These are phyloP conservation scores for Parastagonospora nodorum DNA, from an alignment of 2,329 filamentous ascomycete genomes.

Conservation along the genomic window DNA sequence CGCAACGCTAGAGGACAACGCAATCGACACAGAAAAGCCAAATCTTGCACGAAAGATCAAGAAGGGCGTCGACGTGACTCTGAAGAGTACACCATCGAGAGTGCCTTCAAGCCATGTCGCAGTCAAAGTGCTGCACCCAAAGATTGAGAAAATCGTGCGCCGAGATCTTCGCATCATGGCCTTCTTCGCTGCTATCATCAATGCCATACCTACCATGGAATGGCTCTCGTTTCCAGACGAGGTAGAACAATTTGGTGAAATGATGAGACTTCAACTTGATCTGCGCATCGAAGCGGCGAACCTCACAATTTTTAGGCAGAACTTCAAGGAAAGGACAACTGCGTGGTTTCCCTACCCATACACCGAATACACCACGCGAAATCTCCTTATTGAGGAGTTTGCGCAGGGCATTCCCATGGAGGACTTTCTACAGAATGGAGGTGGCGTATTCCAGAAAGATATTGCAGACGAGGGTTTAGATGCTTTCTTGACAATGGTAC, in stretches of 20 bases:
- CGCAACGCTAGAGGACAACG: slow-evolving; percentile 64
- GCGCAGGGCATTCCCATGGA: slow-evolving; percentile 91
- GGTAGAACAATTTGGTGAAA: slow-evolving; percentile 90
- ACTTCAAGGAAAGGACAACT: slow-evolving; percentile 86
- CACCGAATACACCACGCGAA: slow-evolving; percentile 86
- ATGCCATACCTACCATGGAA: slow-evolving; percentile 89
- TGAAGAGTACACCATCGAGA: slow-evolving; percentile 83
- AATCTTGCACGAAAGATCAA: slow-evolving; percentile 72
- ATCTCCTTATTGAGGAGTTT: slow-evolving; percentile 93
- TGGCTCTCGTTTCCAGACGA: slow-evolving; percentile 97
- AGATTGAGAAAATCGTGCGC: slow-evolving; percentile 86
- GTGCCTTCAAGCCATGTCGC: slow-evolving; percentile 93
- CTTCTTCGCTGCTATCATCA: slow-evolving; percentile 84
- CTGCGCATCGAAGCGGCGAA: slow-evolving; percentile 94
- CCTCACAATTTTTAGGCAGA: slow-evolving; percentile 81
- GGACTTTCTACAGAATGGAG: slow-evolving; percentile 88
- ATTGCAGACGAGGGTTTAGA: slow-evolving; percentile 95
- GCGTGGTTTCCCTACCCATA: slow-evolving; percentile 98
- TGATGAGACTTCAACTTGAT: slow-evolving; percentile 98
- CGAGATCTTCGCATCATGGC: slow-evolving; percentile 92
- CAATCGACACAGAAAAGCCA: slow-evolving; percentile 56
- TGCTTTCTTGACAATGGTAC: slow-evolving; percentile 92
- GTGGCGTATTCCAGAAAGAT: slow-evolving; percentile 89
- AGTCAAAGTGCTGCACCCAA: slow-evolving; percentile 92
- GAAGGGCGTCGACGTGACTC: slow-evolving; percentile 80